Evolutionary conservation across 73 alveolate genomes (phyloP).

Genomic region (Effrenium voratum): DNA sequence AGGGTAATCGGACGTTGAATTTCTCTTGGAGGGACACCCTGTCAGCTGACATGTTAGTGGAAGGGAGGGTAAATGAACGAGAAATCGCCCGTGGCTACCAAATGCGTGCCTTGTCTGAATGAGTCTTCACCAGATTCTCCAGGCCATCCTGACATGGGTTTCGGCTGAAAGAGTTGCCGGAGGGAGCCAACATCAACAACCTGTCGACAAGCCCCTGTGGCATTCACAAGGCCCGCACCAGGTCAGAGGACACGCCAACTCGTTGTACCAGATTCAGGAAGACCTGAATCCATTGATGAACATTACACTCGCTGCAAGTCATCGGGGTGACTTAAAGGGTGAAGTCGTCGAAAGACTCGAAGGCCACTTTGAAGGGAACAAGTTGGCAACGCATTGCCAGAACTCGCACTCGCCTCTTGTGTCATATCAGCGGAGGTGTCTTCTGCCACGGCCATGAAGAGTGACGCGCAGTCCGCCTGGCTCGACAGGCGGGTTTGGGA

Average conservation of each 20-base stretch:
- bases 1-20: no score
- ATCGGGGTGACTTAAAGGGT: neutral
- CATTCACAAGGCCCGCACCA: no score
- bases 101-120: neutral
- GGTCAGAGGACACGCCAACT: constrained; percentile 87
- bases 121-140: constrained; percentile 77
- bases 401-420: constrained; percentile 49
- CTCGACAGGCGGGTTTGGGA: neutral
- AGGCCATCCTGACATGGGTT: constrained; percentile 50
- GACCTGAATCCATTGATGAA: neutral
- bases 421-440: constrained; percentile 92
- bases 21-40: no score
- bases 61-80: no score
- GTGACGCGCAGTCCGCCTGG: constrained; percentile 84
- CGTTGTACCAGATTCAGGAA: constrained; percentile 76
- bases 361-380: no score
- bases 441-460: constrained; percentile 89
- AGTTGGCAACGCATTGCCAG: neutral
- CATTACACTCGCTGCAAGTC: neutral
- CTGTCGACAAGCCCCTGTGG: no score
- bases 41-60: no score
- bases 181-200: no score
- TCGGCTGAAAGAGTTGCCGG: no score
- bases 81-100: no score
- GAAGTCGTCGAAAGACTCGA: neutral